These are phyloP conservation scores for Evernia prunastri DNA, from an alignment of 495 filamentous ascomycete genomes.

Conservation along the genomic window DNA sequence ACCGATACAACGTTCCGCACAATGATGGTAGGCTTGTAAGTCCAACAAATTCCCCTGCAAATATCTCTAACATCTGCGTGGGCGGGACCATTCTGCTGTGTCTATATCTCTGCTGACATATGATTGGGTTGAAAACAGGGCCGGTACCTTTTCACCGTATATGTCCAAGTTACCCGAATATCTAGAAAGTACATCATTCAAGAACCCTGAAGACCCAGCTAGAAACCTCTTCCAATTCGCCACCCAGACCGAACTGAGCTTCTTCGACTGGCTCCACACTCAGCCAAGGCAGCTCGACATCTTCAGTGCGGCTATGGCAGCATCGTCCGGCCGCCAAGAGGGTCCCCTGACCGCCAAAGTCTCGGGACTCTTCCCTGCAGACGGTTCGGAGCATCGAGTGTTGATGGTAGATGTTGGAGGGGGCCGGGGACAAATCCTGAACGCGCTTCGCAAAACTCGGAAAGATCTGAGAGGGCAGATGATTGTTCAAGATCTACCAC, in stretches of 20 bases:
- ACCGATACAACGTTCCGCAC: neutral
- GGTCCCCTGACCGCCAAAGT: neutral
- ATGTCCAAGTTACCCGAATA: slow-evolving; percentile 5
- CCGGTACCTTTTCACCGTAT: neutral
- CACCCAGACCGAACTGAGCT: neutral
- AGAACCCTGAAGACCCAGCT: slow-evolving; percentile 1
- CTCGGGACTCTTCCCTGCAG: neutral
- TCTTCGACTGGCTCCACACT: slow-evolving; percentile 4
- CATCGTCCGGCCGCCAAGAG: neutral
- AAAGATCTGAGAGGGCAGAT: slow-evolving; percentile 11
- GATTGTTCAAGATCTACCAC: slow-evolving; percentile 10
- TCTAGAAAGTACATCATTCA: neutral
- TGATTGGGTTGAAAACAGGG: neutral
- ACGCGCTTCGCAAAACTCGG: neutral
- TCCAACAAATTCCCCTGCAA: too few species aligned
- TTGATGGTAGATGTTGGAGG: slow-evolving; percentile 11
- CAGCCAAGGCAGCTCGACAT: neutral
- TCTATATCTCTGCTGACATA: too few species aligned
- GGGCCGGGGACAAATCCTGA: slow-evolving; percentile 3
- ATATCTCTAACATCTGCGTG: too few species aligned
- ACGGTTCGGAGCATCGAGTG: neutral
- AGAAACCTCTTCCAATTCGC: slow-evolving; percentile 2
- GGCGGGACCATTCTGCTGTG: too few species aligned
- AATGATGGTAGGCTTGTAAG: slow-evolving; percentile 3
- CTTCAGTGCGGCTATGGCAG: slow-evolving; percentile 1